A percentile compares a stretch with the other conserved stretches of the same genome.
Evolutionary conservation across 345 rosid genomes (phyloP).

Genomic region (Populus simonii): DNA sequence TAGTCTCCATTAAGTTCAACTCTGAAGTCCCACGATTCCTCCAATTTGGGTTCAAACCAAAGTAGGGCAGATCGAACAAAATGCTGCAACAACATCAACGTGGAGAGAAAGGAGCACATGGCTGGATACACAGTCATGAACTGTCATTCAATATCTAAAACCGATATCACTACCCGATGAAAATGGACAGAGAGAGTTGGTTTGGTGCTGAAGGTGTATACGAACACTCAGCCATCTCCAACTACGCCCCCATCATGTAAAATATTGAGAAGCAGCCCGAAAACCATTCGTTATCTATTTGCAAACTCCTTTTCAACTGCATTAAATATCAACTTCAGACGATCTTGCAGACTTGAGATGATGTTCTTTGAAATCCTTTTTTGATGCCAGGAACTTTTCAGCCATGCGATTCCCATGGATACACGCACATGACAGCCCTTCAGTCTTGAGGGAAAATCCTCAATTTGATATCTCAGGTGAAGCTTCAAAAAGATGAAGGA

Average conservation of each 20-base stretch:
- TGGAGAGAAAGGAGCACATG: neutral
- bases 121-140: neutral
- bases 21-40: neutral
- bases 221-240: neutral
- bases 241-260: neutral
- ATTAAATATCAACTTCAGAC: conserved; percentile 61
- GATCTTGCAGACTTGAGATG: conserved; percentile 55
- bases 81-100: neutral
- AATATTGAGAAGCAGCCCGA: neutral
- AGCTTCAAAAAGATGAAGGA: conserved; percentile 44
- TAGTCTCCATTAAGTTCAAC: neutral
- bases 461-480: conserved; percentile 77
- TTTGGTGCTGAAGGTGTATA: neutral
- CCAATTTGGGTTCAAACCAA: neutral
- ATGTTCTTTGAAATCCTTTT: conserved; percentile 80
- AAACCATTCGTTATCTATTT: conserved; percentile 31
- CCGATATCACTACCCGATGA: neutral
- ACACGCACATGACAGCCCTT: conserved; percentile 60
- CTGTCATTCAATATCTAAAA: neutral
- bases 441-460: conserved; percentile 55
- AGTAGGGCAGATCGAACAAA: neutral
- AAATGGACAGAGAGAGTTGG: neutral
- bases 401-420: conserved; percentile 80
- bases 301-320: conserved; percentile 69
- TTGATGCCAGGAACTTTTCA: conserved; percentile 76